These are phyloP conservation scores for Nicotiana undulata DNA, from an alignment of 257 asterid genomes.

Conservation along the genomic window DNA sequence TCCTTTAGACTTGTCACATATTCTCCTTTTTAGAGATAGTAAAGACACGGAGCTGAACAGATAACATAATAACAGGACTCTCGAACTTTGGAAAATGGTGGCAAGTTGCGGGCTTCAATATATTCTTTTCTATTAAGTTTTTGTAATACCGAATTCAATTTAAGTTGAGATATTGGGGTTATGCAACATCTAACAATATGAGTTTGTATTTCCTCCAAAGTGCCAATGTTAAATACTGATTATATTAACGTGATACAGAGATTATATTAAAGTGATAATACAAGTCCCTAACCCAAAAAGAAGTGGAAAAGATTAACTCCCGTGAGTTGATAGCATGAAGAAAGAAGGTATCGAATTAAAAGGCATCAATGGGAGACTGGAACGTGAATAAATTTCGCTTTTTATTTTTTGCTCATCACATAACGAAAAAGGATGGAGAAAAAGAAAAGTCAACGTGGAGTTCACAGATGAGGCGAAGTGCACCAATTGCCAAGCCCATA, in stretches of 20 bases:
- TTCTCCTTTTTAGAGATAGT: background rate
- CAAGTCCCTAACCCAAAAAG: background rate
- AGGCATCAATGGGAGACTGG: no score
- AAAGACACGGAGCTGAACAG: background rate
- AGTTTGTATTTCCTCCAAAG: background rate
- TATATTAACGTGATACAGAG: background rate
- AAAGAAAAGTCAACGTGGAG: no score
- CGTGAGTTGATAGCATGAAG: background rate
- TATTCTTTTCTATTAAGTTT: no score
- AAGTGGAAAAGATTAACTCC: background rate
- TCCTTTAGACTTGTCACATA: no score
- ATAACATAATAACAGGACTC: background rate
- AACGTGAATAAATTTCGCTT: no score
- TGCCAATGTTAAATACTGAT: background rate
- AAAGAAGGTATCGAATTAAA: background rate
- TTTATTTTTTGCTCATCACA: no score
- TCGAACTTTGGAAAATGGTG: no score
- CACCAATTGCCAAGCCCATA: no score
- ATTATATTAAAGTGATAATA: background rate
- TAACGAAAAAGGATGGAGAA: no score
- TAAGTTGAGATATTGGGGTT: background rate
- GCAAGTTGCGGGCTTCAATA: no score
- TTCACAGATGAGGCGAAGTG: no score
- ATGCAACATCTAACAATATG: background rate
- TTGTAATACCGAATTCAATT: no score